A percentile compares a stretch with the other conserved stretches of the same genome.
These are phyloP conservation scores for Hymenoscyphus fraxineus DNA, from an alignment of 2,329 filamentous ascomycete species.

Conservation along the genomic window DNA sequence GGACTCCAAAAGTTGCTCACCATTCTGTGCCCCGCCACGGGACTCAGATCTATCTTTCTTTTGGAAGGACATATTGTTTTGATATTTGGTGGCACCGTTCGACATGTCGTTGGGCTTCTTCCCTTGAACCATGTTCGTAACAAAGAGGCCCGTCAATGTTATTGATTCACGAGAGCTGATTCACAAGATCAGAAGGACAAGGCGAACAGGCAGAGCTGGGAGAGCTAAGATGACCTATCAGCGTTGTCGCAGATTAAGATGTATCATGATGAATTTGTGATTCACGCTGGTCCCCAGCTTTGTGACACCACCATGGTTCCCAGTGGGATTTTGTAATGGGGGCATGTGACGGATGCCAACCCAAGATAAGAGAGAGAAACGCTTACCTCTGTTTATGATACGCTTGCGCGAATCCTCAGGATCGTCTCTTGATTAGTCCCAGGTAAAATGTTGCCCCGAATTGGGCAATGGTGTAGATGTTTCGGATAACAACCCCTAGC, in stretches of 20 bases:
- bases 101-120: slow-evolving; percentile 35
- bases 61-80: slow-evolving; percentile 55
- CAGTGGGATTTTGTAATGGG: not conserved
- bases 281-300: slow-evolving; percentile 5
- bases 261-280: not conserved
- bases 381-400: slow-evolving; percentile 21
- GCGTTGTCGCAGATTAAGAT: not conserved
- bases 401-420: slow-evolving; percentile 15
- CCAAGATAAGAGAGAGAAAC: not conserved
- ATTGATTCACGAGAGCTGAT: slow-evolving; percentile 5
- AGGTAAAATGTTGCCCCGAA: slow-evolving; percentile 22
- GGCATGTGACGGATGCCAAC: not conserved
- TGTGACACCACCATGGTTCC: slow-evolving; percentile 4
- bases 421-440: slow-evolving; percentile 8
- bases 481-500: slow-evolving; percentile 23
- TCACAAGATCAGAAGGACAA: not conserved
- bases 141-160: slow-evolving; percentile 3
- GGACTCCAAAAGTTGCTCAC: slow-evolving; percentile 39
- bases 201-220: not conserved
- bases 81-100: slow-evolving; percentile 46
- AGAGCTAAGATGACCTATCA: slow-evolving; percentile 3
- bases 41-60: slow-evolving; percentile 57
- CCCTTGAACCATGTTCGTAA: slow-evolving; percentile 59
- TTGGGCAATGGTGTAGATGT: slow-evolving; percentile 16
- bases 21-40: slow-evolving; percentile 47